Percentiles rank a stretch among this genome's conserved stretches.
Evolutionary conservation across 164 flowering plant species (phyloP).

Genomic region (Platanus orientalis): DNA sequence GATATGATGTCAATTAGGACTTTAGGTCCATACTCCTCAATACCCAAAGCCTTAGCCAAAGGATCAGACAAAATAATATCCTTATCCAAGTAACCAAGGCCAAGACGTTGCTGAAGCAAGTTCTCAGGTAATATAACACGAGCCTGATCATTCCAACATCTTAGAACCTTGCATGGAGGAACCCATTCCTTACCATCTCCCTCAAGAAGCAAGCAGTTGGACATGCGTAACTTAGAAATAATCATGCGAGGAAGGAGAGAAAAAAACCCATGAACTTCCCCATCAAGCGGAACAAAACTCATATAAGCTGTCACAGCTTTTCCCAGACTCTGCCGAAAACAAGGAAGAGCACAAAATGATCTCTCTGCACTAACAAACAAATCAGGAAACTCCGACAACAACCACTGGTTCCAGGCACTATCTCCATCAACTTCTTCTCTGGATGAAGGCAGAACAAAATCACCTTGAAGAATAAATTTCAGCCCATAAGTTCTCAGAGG

Average conservation of each 20-base stretch:
- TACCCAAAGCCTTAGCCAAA: slow-evolving; percentile 70
- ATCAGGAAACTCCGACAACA: slow-evolving; percentile 76
- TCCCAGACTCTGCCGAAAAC: slow-evolving; percentile 57
- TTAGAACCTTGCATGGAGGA: slow-evolving; percentile 81
- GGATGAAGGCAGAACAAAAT: slow-evolving; percentile 92
- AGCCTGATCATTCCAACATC: slow-evolving; percentile 73
- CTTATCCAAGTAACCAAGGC: slow-evolving; percentile 71
- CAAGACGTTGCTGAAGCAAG: slow-evolving; percentile 69
- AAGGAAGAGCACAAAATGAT: slow-evolving; percentile 73
- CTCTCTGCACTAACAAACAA: slow-evolving; percentile 72
- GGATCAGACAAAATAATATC: slow-evolving; percentile 63
- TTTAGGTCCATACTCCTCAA: slow-evolving; percentile 76
- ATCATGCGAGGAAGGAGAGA: slow-evolving; percentile 83
- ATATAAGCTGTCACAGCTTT: slow-evolving; percentile 77
- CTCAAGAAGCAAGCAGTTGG: slow-evolving; percentile 83
- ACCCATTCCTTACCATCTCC: slow-evolving; percentile 61
- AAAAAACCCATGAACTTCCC: slow-evolving; percentile 98
- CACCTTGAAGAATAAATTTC: slow-evolving; percentile 94
- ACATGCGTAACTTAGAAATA: slow-evolving; percentile 58
- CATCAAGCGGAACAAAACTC: slow-evolving; percentile 88
- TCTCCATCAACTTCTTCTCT: slow-evolving; percentile 94
- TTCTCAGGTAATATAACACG: slow-evolving; percentile 54
- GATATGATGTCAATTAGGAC: slow-evolving; percentile 47
- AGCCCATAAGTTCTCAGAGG: slow-evolving; percentile 90
- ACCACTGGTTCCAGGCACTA: slow-evolving; percentile 97